A percentile compares a stretch with the other conserved stretches of the same genome.
Conservation (phyloP, 805 yeast genomes). For the Ogataea thermomethanolica region DNA sequence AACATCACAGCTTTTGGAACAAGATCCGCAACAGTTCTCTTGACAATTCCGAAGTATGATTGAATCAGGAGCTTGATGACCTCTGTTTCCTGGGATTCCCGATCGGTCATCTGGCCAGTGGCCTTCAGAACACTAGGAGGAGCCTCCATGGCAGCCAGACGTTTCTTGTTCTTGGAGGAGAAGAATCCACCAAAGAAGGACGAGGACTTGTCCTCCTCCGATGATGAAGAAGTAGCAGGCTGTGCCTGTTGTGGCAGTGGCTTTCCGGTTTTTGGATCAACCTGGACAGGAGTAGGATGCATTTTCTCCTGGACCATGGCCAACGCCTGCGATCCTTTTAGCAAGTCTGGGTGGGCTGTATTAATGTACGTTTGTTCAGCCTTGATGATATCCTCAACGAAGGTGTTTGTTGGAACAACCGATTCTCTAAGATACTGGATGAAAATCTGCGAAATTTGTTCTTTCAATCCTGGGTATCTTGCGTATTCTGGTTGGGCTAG, state of each 20-base stretch:
- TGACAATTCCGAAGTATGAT: constrained; percentile 88
- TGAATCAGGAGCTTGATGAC: constrained; percentile 89
- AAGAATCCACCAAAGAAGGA: constrained; percentile 97
- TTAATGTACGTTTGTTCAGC: constrained; percentile 93
- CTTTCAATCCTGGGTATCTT: constrained; percentile 89
- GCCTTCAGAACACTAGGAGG: constrained; percentile 96
- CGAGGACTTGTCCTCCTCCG: constrained; percentile 49
- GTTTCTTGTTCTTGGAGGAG: constrained; percentile 86
- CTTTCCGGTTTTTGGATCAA: constrained; percentile 89
- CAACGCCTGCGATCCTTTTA: constrained; percentile 95
- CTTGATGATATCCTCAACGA: constrained; percentile 76
- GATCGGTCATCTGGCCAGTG: constrained; percentile 86
- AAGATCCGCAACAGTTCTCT: constrained; percentile 88
- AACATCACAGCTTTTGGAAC: constrained; percentile 96
- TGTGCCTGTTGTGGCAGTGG: constrained; percentile 49
- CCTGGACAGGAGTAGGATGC: constrained; percentile 73
- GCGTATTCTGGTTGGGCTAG: constrained; percentile 76
- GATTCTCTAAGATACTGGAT: constrained; percentile 77
- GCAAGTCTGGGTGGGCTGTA: constrained; percentile 95
- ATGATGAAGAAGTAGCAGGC: constrained; percentile 25
- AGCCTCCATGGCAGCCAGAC: constrained; percentile 93
- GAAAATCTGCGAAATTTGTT: constrained; percentile 75
- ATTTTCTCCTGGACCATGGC: constrained; percentile 84
- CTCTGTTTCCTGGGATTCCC: constrained; percentile 95
- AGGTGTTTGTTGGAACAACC: constrained; percentile 77